Base-by-base conservation (phyloP, 768 basidiomycete species). In the Amanita muscaria region DNA sequence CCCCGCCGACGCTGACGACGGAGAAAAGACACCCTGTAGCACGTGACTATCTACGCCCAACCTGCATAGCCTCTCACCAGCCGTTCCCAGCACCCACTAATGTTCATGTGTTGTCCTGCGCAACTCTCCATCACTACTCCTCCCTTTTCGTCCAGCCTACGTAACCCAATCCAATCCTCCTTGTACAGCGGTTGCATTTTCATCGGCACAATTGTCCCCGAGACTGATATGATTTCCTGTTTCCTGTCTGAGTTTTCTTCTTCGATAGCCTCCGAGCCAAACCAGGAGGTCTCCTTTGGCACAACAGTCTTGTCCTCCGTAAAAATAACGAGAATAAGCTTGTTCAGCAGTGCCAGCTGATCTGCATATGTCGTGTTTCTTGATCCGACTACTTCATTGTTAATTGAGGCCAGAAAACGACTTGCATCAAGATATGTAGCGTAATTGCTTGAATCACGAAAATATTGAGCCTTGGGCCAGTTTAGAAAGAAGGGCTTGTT, bases 261-360 rank as follows among this genome's bases (percentile, higher is more conserved):
- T 15, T 66, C 61, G 18, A 60, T 64, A 2, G 68, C 69, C 53
- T 83, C 82, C 3, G 83, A 81, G 5, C 85, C 88, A 61, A 92
- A 91, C 88, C 88, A 90, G 9, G 84, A 66, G 53, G 77, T 86
- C 61, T 90, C 88, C 60, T 87, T 88, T 0, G 89, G 89, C 15
- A 89, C 69, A 18, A 87, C 83, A 3, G 85, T 89, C 58, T 71
- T 68, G 58, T 91, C 89, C 46, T 78, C 60, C 1, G 74, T 66
- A 59, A 91, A 91, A 33, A 85, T 57, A 21, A 88, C 73, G 29
- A 92, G 79, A 21, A 92, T 71, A 31, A 91, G 72, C 15, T 76
- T 73, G 49, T 76, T 65, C 36, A 91, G 64, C 6, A 76, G 72
- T 3, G 72, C 67, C 25, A 91, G 61, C 53, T 84, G 80, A 33